A percentile compares a stretch with the other conserved stretches of the same genome.
Conservation (phyloP, 441 rosid genomes). For the Erodium moschatum region DNA sequence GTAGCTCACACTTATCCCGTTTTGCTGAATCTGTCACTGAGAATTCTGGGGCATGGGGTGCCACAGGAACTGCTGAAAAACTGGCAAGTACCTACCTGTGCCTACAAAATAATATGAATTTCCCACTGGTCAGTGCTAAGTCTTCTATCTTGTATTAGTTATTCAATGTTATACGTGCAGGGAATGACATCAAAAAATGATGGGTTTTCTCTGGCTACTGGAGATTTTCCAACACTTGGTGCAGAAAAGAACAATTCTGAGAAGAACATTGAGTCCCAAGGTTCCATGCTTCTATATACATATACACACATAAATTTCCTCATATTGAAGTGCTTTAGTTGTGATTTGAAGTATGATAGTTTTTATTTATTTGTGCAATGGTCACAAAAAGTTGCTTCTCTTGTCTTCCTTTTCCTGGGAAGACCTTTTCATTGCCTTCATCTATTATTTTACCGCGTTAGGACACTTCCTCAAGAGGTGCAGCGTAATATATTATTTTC, state of each 20-base stretch:
- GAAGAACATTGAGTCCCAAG: constrained; percentile 50
- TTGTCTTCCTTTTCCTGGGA: background rate
- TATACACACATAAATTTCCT: background rate
- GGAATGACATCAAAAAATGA: constrained; percentile 54
- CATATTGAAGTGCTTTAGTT: background rate
- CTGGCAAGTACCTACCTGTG: background rate
- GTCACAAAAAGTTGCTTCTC: background rate
- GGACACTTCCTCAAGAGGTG: too few relatives aligned
- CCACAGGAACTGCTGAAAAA: constrained; percentile 42
- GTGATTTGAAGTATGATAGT: background rate
- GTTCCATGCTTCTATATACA: constrained; percentile 28
- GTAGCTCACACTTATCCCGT: constrained; percentile 93
- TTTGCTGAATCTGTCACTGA: constrained; percentile 78
- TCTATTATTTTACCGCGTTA: too few relatives aligned
- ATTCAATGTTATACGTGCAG: constrained; percentile 35
- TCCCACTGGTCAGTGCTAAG: constrained; percentile 6
- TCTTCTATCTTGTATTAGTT: constrained; percentile 17
- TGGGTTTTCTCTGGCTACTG: constrained; percentile 73
- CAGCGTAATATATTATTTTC: too few relatives aligned
- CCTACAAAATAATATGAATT: background rate
- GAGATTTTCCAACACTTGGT: constrained; percentile 95
- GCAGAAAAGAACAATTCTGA: constrained; percentile 59
- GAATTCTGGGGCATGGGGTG: constrained; percentile 51
- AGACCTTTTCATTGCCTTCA: too few relatives aligned
- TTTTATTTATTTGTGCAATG: background rate